These are phyloP conservation scores for Chaetomium olivaceum DNA, from an alignment of 2,329 filamentous ascomycete genomes.

Conservation along the genomic window DNA sequence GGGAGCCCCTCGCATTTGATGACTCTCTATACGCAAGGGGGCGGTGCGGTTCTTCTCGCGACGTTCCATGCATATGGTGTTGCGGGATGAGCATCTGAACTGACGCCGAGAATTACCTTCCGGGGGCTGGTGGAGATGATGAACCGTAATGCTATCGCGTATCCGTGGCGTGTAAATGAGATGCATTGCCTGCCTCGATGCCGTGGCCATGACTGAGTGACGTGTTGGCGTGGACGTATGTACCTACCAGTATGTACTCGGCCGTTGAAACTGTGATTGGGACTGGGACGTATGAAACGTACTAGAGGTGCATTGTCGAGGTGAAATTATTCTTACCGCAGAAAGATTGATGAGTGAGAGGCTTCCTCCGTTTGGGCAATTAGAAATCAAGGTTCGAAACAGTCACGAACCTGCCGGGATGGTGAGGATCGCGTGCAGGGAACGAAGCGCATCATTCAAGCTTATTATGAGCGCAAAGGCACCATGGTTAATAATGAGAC, in stretches of 20 bases:
- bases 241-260: too few relatives aligned
- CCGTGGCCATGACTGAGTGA: not conserved
- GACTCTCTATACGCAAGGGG: constrained; percentile 10
- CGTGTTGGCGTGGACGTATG: not conserved
- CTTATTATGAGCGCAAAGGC: constrained; percentile 10
- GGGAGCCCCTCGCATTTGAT: constrained; percentile 13
- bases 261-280: not conserved
- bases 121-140: constrained; percentile 7
- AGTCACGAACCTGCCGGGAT: not conserved
- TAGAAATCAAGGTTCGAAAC: constrained; percentile 21
- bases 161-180: constrained; percentile 20
- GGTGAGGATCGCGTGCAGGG: constrained; percentile 14
- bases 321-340: constrained; percentile 21
- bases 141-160: constrained; percentile 7
- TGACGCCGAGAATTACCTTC: not conserved
- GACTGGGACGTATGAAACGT: constrained; percentile 9
- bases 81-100: not conserved
- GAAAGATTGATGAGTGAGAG: constrained; percentile 15
- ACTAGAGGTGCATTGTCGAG: constrained; percentile 12
- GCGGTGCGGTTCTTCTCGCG: constrained; percentile 7
- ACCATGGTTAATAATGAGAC: not conserved
- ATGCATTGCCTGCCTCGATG: constrained; percentile 12
- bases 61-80: constrained; percentile 14
- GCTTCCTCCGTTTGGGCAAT: constrained; percentile 13
- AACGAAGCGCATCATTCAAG: constrained; percentile 10